Evolutionary conservation across 202 grass and related monocot genomes (phyloP).

Genomic region (Brachypodium distachyon): DNA sequence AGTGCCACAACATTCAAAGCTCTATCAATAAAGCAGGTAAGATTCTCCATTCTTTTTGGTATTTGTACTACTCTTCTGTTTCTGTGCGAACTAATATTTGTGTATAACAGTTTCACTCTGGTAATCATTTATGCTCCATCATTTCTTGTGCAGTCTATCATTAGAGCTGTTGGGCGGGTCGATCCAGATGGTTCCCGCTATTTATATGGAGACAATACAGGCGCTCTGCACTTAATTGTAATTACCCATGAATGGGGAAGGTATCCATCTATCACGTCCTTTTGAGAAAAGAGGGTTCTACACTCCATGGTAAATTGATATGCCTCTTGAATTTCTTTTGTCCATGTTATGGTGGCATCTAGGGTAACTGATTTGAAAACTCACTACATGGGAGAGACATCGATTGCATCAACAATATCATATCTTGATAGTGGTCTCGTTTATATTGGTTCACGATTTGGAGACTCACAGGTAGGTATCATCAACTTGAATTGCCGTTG

Average conservation of each 20-base stretch:
- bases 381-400: constrained; percentile 52
- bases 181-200: constrained; percentile 61
- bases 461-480: constrained; percentile 54
- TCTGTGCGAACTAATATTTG: not conserved
- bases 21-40: constrained; percentile 56
- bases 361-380: constrained; percentile 67
- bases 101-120: not conserved
- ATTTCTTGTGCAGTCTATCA: constrained; percentile 42
- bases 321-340: constrained; percentile 1
- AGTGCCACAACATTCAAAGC: constrained; percentile 48
- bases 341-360: constrained; percentile 1
- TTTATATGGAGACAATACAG: constrained; percentile 50
- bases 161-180: constrained; percentile 52
- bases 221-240: constrained; percentile 51
- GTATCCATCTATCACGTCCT: not conserved
- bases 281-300: not conserved
- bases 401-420: constrained; percentile 57
- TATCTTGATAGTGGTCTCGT: constrained; percentile 64
- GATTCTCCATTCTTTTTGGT: not conserved
- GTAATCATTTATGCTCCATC: not conserved
- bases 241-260: constrained; percentile 51
- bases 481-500: not conserved
- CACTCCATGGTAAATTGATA: not conserved
- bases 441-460: constrained; percentile 63
- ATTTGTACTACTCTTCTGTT: not conserved